phyloP scores from a whole-genome alignment of 1,139 yeast genomes.

The Eremothecium coryli region DNA sequence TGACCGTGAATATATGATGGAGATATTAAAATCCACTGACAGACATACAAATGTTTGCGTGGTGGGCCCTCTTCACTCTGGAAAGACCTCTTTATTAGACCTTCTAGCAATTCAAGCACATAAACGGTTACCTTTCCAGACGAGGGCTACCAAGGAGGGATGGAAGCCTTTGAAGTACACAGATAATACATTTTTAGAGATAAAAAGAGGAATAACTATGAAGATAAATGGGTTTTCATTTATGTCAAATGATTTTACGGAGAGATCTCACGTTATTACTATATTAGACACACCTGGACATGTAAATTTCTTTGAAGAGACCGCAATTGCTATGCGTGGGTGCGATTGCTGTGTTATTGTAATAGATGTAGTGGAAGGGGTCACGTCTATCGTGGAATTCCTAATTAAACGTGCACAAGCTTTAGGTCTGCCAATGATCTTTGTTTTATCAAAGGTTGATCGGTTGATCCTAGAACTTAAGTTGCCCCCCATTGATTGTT shows the following conservation, averaged over 20 bases:
- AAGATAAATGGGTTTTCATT: constrained; percentile 56
- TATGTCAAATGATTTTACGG: constrained; percentile 46
- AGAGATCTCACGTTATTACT: constrained; percentile 51
- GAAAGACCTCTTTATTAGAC: constrained; percentile 79
- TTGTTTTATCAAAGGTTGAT: constrained; percentile 79
- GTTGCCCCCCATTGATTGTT: constrained; percentile 67
- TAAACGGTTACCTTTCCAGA: constrained; percentile 30
- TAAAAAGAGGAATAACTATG: constrained; percentile 60
- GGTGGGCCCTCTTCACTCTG: constrained; percentile 78
- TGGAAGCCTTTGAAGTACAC: constrained; percentile 38
- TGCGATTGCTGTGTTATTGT: constrained; percentile 63
- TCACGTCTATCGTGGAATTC: constrained; percentile 34
- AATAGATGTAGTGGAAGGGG: constrained; percentile 81
- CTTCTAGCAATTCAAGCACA: constrained; percentile 60
- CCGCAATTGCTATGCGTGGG: constrained; percentile 45
- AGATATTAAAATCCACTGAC: constrained; percentile 47
- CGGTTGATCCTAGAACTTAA: constrained; percentile 67
- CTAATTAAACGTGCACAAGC: constrained; percentile 20
- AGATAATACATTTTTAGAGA: constrained; percentile 64
- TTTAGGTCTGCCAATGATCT: constrained; percentile 39
- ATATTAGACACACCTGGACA: constrained; percentile 90
- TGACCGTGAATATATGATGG: constrained; percentile 53
- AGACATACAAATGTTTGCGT: constrained; percentile 70
- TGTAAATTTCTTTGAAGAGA: constrained; percentile 70
- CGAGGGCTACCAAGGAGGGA: constrained; percentile 27